These are phyloP conservation scores for Moringa oleifera DNA, from an alignment of 345 rosid genomes.

Conservation along the genomic window DNA sequence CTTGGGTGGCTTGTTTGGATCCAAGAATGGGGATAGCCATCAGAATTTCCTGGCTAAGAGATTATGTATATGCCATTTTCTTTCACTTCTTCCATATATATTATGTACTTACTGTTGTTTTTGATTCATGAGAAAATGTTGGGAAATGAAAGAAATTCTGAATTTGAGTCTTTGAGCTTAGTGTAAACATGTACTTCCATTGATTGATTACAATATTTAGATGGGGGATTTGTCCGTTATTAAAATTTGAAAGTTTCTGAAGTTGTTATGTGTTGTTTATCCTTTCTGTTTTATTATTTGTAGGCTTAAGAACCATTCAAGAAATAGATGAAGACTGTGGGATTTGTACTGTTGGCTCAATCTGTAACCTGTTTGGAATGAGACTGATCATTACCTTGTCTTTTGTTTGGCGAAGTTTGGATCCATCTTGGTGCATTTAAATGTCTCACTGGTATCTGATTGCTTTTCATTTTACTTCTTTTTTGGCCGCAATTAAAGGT, in stretches of 20 bases:
- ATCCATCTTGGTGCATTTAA: background rate
- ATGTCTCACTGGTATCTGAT: too few species aligned
- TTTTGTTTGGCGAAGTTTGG: background rate
- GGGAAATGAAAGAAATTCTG: background rate
- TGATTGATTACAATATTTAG: background rate
- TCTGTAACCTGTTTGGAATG: background rate
- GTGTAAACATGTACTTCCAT: background rate
- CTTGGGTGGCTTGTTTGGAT: slow-evolving; percentile 29
- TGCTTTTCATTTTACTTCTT: too few species aligned
- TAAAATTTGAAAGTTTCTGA: too few species aligned
- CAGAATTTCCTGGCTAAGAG: slow-evolving; percentile 14
- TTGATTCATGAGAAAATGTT: too few species aligned
- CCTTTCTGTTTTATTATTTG: background rate
- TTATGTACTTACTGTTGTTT: too few species aligned
- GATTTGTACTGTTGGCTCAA: background rate
- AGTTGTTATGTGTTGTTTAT: background rate
- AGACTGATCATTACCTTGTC: too few species aligned
- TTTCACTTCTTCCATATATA: background rate
- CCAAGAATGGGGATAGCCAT: slow-evolving; percentile 22
- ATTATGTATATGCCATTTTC: background rate
- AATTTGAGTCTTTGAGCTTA: background rate
- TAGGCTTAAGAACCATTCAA: background rate
- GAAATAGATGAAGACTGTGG: background rate
- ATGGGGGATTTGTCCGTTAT: background rate
- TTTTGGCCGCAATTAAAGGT: too few species aligned